Evolutionary conservation across 2,329 filamentous ascomycete species (phyloP).

Genomic region (Apiospora kogelbergensis): DNA sequence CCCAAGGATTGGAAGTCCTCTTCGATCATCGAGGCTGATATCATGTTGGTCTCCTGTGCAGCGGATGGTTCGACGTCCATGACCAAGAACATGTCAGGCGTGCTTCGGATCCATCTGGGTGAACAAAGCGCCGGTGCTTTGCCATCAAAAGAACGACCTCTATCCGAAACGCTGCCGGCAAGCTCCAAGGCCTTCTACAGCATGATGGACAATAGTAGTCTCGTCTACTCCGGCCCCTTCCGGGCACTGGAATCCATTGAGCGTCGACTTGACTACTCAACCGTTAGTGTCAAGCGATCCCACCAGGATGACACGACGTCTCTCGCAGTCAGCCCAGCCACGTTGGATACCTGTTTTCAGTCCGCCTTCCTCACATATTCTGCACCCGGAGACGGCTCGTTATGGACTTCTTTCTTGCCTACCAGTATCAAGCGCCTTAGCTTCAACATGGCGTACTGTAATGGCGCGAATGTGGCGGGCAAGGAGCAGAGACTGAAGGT

Average conservation of each 20-base stretch:
- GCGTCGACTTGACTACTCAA: constrained; percentile 36
- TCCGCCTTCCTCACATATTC: constrained; percentile 41
- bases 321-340: constrained; percentile 39
- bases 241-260: constrained; percentile 32
- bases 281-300: constrained; percentile 28
- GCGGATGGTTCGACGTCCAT: constrained; percentile 32
- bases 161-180: constrained; percentile 34
- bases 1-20: constrained; percentile 9
- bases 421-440: constrained; percentile 32
- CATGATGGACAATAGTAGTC: constrained; percentile 39
- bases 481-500: constrained; percentile 30
- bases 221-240: constrained; percentile 41
- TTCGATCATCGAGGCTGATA: constrained; percentile 28
- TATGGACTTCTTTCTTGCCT: constrained; percentile 45
- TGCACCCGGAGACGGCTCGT: constrained; percentile 39
- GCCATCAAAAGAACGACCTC: constrained; percentile 20
- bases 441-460: constrained; percentile 36
- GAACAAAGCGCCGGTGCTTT: constrained; percentile 25
- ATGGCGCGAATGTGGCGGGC: constrained; percentile 9
- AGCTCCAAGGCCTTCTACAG: constrained; percentile 36
- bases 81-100: constrained; percentile 36
- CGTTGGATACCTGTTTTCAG: constrained; percentile 42
- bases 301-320: constrained; percentile 38
- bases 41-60: constrained; percentile 35
- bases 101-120: constrained; percentile 33